Percentiles rank a stretch among this genome's conserved stretches.
phyloP scores from a whole-genome alignment of 805 yeast species.

The Tetrapisispora pingtungensis region DNA sequence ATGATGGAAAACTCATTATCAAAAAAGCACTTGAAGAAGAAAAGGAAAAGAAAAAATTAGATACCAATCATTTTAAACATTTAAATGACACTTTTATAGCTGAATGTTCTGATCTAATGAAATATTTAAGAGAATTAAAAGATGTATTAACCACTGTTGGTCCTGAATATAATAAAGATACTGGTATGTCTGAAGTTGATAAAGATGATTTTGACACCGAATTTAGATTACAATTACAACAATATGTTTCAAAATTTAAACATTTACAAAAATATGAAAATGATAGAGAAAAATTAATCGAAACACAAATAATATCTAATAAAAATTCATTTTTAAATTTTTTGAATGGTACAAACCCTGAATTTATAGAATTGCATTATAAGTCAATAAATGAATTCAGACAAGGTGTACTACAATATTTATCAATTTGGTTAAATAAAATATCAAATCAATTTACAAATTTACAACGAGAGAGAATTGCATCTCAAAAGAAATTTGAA shows the following conservation, averaged over 20 bases:
- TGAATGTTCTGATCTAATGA: conserved; percentile 23
- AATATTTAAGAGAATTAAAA: conserved; percentile 23
- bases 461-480: conserved; percentile 41
- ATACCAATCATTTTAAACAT: background rate
- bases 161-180: conserved; percentile 21
- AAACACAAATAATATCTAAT: conserved; percentile 14
- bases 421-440: conserved; percentile 35
- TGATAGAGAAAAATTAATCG: conserved; percentile 30
- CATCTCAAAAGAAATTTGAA: conserved; percentile 29
- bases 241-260: conserved; percentile 41
- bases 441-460: conserved; percentile 38
- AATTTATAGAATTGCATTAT: conserved; percentile 29
- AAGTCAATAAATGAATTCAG: conserved; percentile 36
- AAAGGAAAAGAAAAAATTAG: background rate
- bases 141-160: conserved; percentile 20
- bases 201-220: conserved; percentile 49
- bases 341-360: conserved; percentile 27
- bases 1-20: background rate
- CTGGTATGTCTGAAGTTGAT: conserved; percentile 35
- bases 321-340: conserved; percentile 21
- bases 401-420: conserved; percentile 38
- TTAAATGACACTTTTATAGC: conserved; percentile 23
- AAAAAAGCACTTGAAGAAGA: background rate
- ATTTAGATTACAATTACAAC: conserved; percentile 41
- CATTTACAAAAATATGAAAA: conserved; percentile 43